Conservation (phyloP, 2,329 filamentous ascomycete genomes). For the Diplodia seriata region DNA sequence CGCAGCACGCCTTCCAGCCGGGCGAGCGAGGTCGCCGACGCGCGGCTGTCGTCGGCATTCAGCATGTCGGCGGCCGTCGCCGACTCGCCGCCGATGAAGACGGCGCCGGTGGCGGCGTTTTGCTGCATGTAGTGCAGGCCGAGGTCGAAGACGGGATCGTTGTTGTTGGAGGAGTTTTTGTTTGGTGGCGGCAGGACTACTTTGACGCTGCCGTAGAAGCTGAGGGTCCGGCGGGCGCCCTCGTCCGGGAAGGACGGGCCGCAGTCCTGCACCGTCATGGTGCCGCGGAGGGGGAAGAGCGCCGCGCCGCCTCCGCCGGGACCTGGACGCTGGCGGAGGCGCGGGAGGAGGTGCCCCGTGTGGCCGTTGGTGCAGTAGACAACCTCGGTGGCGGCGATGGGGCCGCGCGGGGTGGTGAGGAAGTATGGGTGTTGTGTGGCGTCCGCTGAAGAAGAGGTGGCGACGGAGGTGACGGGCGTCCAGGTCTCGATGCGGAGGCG, state of each 20-base stretch:
- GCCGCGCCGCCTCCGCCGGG: conserved; percentile 51
- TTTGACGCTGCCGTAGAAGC: conserved; percentile 42
- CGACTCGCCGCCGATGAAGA: conserved; percentile 36
- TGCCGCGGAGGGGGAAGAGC: conserved; percentile 54
- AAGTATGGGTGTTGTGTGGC: conserved; percentile 42
- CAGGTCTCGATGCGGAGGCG: conserved; percentile 49
- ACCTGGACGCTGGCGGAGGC: conserved; percentile 46
- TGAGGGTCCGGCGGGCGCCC: conserved; percentile 57
- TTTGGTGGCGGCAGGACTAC: conserved; percentile 27
- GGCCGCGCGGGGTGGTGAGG: conserved; percentile 56
- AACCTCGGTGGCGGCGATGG: conserved; percentile 57
- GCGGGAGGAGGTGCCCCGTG: conserved; percentile 59
- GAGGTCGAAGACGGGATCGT: conserved; percentile 20
- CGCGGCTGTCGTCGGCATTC: conserved; percentile 34
- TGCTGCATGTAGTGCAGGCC: conserved; percentile 26
- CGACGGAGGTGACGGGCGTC: conserved; percentile 48
- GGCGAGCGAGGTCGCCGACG: conserved; percentile 11
- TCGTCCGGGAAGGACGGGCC: conserved; percentile 43
- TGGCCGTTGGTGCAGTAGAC: conserved; percentile 66
- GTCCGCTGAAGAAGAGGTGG: conserved; percentile 33
- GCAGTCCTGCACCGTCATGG: conserved; percentile 61
- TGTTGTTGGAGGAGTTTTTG: not conserved
- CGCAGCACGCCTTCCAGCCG: conserved; percentile 34
- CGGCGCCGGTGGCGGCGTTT: conserved; percentile 35
- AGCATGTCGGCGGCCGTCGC: conserved; percentile 35